Conservation (phyloP, 495 filamentous ascomycete species). For the Penicillium atrosanguineum region DNA sequence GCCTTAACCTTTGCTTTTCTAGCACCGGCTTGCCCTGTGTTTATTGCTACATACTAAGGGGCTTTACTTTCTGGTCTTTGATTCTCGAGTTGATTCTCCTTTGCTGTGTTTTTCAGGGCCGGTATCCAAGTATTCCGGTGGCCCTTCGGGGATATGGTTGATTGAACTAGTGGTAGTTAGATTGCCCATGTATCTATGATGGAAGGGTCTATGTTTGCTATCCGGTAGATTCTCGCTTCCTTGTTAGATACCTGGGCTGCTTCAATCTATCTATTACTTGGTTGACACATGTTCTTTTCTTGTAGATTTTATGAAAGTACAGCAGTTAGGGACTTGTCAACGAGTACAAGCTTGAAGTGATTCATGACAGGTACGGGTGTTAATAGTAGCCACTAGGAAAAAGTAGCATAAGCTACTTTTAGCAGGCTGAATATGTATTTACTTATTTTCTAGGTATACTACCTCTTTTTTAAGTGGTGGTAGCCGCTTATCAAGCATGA, state of each 20-base stretch:
- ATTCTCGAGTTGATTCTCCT: conserved; percentile 8
- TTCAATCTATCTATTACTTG: conserved; percentile 17
- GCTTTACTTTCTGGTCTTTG: conserved; percentile 3
- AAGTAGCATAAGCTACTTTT: too few species aligned
- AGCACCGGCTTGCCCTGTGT: conserved; percentile 11
- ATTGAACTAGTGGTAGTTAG: conserved; percentile 10
- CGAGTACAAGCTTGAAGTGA: too few species aligned
- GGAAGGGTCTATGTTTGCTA: not conserved
- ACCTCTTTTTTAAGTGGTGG: too few species aligned
- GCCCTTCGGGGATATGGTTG: conserved; percentile 5
- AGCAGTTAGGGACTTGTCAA: not conserved
- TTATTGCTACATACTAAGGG: conserved; percentile 9
- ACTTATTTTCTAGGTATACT: too few species aligned
- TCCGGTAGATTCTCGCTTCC: not conserved
- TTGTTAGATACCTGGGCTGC: conserved; percentile 4
- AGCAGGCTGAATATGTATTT: too few species aligned
- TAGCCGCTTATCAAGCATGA: too few species aligned
- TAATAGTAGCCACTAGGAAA: too few species aligned
- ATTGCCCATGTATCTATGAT: conserved; percentile 11
- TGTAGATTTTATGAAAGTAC: not conserved
- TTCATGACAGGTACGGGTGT: too few species aligned
- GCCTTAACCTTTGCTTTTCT: conserved; percentile 12
- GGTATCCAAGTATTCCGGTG: conserved; percentile 1
- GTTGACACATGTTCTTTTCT: not conserved
- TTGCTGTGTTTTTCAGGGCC: conserved; percentile 4